Conservation (phyloP, 257 asterid species). For the Fraxinus quadrangulata region DNA sequence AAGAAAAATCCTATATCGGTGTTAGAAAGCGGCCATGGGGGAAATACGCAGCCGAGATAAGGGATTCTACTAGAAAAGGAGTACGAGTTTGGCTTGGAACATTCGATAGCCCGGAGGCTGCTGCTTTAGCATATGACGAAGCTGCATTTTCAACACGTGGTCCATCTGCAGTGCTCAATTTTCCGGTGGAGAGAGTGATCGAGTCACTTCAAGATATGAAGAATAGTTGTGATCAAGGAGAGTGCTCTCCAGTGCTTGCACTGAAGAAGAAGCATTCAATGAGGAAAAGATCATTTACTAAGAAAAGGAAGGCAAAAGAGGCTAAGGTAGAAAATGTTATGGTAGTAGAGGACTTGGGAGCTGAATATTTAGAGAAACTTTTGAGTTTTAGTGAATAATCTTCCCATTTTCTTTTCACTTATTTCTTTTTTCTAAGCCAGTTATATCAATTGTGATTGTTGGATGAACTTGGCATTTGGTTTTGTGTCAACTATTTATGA, state of each 20-base stretch:
- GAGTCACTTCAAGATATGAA: constrained; percentile 33
- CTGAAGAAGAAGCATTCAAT: constrained; percentile 34
- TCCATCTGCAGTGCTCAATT: constrained; percentile 32
- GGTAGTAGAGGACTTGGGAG: constrained; percentile 40
- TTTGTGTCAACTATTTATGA: neutral
- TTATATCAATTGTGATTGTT: too few relatives aligned
- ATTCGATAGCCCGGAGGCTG: constrained; percentile 34
- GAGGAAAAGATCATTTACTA: constrained; percentile 17
- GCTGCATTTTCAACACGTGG: constrained; percentile 42
- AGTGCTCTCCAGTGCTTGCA: constrained; percentile 37
- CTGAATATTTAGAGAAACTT: constrained; percentile 34
- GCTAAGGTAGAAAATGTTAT: constrained; percentile 23
- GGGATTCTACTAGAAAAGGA: constrained; percentile 38
- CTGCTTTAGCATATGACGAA: constrained; percentile 40
- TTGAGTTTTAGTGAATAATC: constrained; percentile 18
- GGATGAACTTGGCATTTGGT: too few relatives aligned
- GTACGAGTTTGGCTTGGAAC: constrained; percentile 40
- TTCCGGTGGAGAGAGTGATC: constrained; percentile 33
- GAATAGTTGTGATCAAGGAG: constrained; percentile 14
- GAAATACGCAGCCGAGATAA: constrained; percentile 39
- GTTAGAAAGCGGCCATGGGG: constrained; percentile 43
- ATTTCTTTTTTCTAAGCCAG: neutral
- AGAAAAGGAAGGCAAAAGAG: neutral
- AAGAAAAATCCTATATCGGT: constrained; percentile 31
- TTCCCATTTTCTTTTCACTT: neutral